phyloP scores from a whole-genome alignment of 306 rosid genomes.

The Crataegus laevigata region DNA sequence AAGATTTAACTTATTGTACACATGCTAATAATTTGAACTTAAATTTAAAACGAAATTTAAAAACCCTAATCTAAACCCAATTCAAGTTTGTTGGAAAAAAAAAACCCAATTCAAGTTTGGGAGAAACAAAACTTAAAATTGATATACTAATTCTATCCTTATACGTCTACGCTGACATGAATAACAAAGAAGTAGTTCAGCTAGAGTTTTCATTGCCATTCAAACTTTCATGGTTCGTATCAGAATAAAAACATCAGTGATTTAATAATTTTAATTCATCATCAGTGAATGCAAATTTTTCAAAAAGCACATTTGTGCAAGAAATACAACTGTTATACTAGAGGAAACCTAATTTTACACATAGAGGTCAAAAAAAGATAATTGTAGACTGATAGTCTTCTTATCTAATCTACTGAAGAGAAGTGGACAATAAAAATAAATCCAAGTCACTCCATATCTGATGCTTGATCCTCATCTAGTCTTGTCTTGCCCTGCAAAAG shows the following conservation, averaged over 20 bases:
- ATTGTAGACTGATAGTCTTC: background rate
- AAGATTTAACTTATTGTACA: too few species aligned
- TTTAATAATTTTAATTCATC: background rate
- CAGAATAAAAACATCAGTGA: slow-evolving; percentile 5
- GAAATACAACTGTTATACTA: background rate
- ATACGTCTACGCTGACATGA: slow-evolving; percentile 27
- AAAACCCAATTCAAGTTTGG: too few species aligned
- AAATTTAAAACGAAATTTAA: too few species aligned
- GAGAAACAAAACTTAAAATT: too few species aligned
- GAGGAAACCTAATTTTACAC: slow-evolving; percentile 7
- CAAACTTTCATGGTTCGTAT: background rate
- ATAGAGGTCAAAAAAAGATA: background rate
- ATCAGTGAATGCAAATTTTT: background rate
- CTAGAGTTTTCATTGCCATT: slow-evolving; percentile 6
- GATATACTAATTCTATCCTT: slow-evolving; percentile 12
- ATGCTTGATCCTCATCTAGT: slow-evolving; percentile 77
- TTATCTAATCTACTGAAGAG: slow-evolving; percentile 36
- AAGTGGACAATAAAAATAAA: slow-evolving; percentile 38
- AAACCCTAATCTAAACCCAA: too few species aligned
- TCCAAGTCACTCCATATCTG: slow-evolving; percentile 49
- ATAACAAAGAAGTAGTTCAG: slow-evolving; percentile 12
- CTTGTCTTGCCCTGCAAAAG: slow-evolving; percentile 79
- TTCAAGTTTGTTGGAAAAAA: too few species aligned
- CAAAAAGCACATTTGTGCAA: background rate
- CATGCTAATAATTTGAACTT: too few species aligned